Base-by-base conservation (phyloP, 129 eudicot species). In the Artemisia tridentata region DNA sequence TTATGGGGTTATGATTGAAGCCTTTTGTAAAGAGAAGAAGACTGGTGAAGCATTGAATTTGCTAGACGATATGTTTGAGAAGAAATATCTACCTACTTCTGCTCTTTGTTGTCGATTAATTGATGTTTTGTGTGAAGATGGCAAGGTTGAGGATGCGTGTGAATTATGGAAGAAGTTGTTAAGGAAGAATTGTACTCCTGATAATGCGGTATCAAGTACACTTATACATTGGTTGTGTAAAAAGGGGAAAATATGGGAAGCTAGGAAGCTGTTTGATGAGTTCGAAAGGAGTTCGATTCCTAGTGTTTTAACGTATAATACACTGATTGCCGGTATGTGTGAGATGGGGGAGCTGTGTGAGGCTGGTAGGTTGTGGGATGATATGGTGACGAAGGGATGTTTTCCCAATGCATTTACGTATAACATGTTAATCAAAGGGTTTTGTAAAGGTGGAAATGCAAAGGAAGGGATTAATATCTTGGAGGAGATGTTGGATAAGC, bases 361-460 rank as follows among this genome's bases (percentile, higher is more conserved):
- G 78, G 98, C 95, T 9, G 95, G 91, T 68, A 86, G 95, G 73
- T 76, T 92, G 59, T 89, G 95, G 98, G 98, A 92, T 83, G 96
- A 92, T 48, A 92, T 92, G 98, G 90, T 86, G 82, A 92, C 80
- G 38, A 87, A 88, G 79, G 85, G 87, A 14, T 86, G 88, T 52
- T 23, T 34, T 69, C 95, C 98, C 7, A 92, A 86, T 82, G 72
- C 91, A 3, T 92, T 92, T 72, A 89, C 96, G 8, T 92, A 89
- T 76, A 86, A 85, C 64, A 82, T 87, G 87, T 46, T 89, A 19
- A 86, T 92, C 9, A 85, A 85, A 68, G 98, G 98, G 54, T 89
- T 92, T 67, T 89, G 95, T 80, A 83, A 74, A 68, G 83, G 23
- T 67, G 88, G 92, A 34, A 85, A 81, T 74, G 88, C 90, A 12